A percentile compares a stretch with the other conserved stretches of the same genome.
phyloP scores from a whole-genome alignment of 495 filamentous ascomycete species.

The Hyphodiscus hymeniophilus region DNA sequence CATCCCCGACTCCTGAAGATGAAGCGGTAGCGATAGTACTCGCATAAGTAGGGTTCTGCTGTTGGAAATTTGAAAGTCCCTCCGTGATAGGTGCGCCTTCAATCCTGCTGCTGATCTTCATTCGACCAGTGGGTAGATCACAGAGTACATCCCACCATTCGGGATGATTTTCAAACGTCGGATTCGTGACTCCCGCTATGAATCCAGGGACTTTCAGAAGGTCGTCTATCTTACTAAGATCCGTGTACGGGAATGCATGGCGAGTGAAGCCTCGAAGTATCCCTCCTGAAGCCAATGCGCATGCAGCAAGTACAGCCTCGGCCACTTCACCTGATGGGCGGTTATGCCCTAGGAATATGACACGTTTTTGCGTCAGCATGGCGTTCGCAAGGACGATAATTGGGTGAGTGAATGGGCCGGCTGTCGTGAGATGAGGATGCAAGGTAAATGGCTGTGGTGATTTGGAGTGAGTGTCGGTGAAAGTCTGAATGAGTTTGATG shows the following conservation, averaged over 20 bases:
- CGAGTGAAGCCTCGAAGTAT: conserved; percentile 90
- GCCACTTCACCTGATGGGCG: conserved; percentile 90
- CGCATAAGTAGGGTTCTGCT: conserved; percentile 56
- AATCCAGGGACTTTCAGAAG: conserved; percentile 93
- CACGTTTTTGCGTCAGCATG: conserved; percentile 90
- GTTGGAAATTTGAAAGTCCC: conserved; percentile 76
- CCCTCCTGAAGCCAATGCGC: conserved; percentile 89
- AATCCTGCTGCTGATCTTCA: conserved; percentile 84
- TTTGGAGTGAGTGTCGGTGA: conserved; percentile 70
- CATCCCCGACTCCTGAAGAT: conserved; percentile 38
- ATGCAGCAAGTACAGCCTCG: conserved; percentile 89
- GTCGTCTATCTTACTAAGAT: conserved; percentile 96
- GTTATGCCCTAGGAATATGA: conserved; percentile 93
- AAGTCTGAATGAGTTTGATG: conserved; percentile 93
- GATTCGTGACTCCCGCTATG: conserved; percentile 96
- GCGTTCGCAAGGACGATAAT: conserved; percentile 72
- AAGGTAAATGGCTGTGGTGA: conserved; percentile 78
- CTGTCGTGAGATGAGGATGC: conserved; percentile 90
- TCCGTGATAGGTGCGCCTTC: conserved; percentile 71
- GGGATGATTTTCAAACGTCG: conserved; percentile 85
- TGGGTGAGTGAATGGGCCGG: conserved; percentile 69
- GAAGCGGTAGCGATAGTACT: conserved; percentile 34
- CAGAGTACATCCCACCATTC: conserved; percentile 99
- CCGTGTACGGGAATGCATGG: conserved; percentile 98
- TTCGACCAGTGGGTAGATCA: conserved; percentile 82